These are phyloP conservation scores for Circinella minor DNA, from an alignment of 371 early-diverging fungal species.

Conservation along the genomic window DNA sequence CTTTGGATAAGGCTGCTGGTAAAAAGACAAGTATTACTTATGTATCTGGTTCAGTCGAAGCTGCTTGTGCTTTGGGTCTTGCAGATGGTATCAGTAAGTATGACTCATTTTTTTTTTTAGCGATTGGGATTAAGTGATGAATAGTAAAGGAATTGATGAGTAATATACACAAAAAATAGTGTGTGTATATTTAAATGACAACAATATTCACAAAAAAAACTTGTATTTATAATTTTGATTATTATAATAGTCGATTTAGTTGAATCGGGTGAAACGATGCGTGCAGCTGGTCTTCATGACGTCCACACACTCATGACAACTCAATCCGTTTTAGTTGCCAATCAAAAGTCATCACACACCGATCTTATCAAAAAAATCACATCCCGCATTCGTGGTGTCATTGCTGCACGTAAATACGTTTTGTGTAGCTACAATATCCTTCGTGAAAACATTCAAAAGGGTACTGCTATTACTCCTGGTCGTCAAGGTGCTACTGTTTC, in stretches of 20 bases:
- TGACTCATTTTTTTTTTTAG: not conserved
- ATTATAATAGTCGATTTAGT: slow-evolving; percentile 48
- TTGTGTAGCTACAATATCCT: slow-evolving; percentile 90
- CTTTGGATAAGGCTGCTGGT: slow-evolving; percentile 67
- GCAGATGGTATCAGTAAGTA: slow-evolving; percentile 94
- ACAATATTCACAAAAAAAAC: not conserved
- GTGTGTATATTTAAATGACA: not conserved
- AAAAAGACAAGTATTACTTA: slow-evolving; percentile 75
- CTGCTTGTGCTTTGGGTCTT: slow-evolving; percentile 94
- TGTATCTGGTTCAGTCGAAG: slow-evolving; percentile 94
- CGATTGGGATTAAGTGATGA: no score
- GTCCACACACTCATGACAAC: slow-evolving; percentile 82
- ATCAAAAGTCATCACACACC: slow-evolving; percentile 60
- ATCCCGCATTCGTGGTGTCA: slow-evolving; percentile 89
- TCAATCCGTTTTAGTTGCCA: slow-evolving; percentile 88
- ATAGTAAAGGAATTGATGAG: not conserved
- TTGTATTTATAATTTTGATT: slow-evolving; percentile 8
- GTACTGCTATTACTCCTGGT: slow-evolving; percentile 85
- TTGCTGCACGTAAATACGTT: slow-evolving; percentile 87
- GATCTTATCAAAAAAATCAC: slow-evolving; percentile 76
- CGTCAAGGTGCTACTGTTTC: slow-evolving; percentile 91
- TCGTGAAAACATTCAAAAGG: slow-evolving; percentile 63
- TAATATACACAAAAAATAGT: not conserved
- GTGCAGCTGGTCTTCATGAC: slow-evolving; percentile 93
- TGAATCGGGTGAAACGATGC: slow-evolving; percentile 98